These are phyloP conservation scores for Xylariaceae sp. DNA, from an alignment of 2,329 filamentous ascomycete genomes.

Conservation along the genomic window DNA sequence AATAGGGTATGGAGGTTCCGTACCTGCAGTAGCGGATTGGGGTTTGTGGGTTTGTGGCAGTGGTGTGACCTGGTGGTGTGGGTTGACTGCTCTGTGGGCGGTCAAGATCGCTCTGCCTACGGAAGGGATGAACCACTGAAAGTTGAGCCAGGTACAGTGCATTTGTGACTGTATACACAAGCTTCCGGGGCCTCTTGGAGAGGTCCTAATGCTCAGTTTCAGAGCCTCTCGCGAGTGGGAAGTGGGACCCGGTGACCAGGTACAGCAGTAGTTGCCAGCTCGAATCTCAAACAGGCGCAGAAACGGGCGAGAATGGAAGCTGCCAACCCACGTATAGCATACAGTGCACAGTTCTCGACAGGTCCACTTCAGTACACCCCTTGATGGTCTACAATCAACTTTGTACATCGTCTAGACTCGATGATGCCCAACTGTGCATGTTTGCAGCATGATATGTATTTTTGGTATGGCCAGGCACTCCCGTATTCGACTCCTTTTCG, in stretches of 20 bases:
- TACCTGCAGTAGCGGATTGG: neutral
- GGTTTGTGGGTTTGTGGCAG: neutral
- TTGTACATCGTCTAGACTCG: neutral
- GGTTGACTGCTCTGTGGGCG: neutral
- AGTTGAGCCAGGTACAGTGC: neutral
- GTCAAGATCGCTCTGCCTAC: neutral
- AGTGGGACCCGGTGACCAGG: no score
- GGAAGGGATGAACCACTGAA: neutral
- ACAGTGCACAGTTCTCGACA: no score
- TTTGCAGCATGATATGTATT: neutral
- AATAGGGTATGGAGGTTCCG: neutral
- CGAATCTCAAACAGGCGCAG: no score
- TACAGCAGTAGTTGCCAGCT: no score
- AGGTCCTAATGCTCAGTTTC: no score
- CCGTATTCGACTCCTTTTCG: conserved; percentile 9
- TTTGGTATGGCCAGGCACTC: conserved; percentile 7
- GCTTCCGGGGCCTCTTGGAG: no score
- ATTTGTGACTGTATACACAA: neutral
- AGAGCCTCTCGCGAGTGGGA: no score
- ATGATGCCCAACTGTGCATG: no score
- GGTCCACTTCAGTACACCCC: no score
- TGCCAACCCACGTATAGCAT: no score
- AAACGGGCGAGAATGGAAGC: no score
- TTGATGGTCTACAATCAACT: neutral
- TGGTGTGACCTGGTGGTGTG: neutral